A percentile compares a stretch with the other conserved stretches of the same genome.
Evolutionary conservation across 202 grass and related monocot genomes (phyloP).

Genomic region (Eragrostis tef): DNA sequence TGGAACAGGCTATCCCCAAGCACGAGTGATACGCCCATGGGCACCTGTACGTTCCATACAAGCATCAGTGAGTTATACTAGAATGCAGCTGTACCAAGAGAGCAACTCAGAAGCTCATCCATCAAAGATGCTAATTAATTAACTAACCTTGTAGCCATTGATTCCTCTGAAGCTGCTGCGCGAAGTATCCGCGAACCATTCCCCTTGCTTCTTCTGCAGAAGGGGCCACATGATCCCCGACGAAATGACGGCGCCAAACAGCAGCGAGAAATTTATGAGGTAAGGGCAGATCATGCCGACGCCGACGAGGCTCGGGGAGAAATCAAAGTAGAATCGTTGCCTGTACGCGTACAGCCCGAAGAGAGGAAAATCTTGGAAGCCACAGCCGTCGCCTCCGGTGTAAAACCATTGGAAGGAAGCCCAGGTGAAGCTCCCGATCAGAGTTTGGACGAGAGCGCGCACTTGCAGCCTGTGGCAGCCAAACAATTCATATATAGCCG

Average conservation of each 20-base stretch:
- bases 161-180: conserved; percentile 48
- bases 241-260: conserved; percentile 45
- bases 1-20: conserved; percentile 62
- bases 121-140: no score
- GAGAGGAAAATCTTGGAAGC: conserved; percentile 57
- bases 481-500: no score
- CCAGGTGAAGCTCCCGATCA: conserved; percentile 54
- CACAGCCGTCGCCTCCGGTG: conserved; percentile 50
- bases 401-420: conserved; percentile 54
- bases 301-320: conserved; percentile 57
- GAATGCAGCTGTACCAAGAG: no score
- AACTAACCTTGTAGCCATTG: conserved; percentile 60
- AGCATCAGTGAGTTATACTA: no score
- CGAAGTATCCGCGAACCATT: conserved; percentile 47
- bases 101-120: no score
- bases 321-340: conserved; percentile 57
- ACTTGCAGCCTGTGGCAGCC: conserved; percentile 22
- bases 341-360: conserved; percentile 58
- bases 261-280: conserved; percentile 55
- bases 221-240: conserved; percentile 51
- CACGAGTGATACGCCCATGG: conserved; percentile 61
- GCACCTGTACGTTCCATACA: conserved; percentile 32
- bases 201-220: conserved; percentile 47
- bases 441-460: conserved; percentile 23
- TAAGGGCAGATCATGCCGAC: conserved; percentile 64